Evolutionary conservation across 2,329 filamentous ascomycete genomes (phyloP).

Genomic region (Penicillium polonicum): DNA sequence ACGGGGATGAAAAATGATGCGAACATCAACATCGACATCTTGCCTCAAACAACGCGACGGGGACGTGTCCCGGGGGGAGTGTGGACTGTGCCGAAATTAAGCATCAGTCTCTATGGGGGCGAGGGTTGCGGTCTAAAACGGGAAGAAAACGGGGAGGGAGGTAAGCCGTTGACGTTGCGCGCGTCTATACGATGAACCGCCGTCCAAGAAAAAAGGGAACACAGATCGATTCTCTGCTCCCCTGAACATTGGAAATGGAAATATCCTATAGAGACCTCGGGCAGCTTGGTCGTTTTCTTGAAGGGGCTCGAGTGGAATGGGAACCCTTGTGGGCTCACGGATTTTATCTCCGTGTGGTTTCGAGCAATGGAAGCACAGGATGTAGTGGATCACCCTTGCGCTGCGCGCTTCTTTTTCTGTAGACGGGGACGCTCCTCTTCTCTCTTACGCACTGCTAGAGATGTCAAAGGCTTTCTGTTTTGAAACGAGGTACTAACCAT

Average conservation of each 20-base stretch:
- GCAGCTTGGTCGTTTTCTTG: not conserved
- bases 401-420: not conserved
- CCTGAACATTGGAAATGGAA: not conserved
- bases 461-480: not conserved
- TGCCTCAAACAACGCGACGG: not conserved
- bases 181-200: not conserved
- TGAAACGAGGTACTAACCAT: not conserved
- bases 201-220: not conserved
- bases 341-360: constrained; percentile 22
- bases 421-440: not conserved
- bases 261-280: not conserved
- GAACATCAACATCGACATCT: not conserved
- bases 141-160: not conserved
- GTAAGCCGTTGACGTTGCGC: not conserved
- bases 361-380: constrained; percentile 11
- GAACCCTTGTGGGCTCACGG: constrained; percentile 13
- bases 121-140: not conserved
- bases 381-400: constrained; percentile 11
- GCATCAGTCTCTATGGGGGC: not conserved
- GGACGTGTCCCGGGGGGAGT: too few species aligned
- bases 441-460: not conserved
- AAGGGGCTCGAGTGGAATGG: constrained; percentile 12
- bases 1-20: not conserved
- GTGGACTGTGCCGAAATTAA: not conserved
- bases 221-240: not conserved